Conservation (phyloP, 2,329 filamentous ascomycete genomes). For the Fusarium sp. region DNA sequence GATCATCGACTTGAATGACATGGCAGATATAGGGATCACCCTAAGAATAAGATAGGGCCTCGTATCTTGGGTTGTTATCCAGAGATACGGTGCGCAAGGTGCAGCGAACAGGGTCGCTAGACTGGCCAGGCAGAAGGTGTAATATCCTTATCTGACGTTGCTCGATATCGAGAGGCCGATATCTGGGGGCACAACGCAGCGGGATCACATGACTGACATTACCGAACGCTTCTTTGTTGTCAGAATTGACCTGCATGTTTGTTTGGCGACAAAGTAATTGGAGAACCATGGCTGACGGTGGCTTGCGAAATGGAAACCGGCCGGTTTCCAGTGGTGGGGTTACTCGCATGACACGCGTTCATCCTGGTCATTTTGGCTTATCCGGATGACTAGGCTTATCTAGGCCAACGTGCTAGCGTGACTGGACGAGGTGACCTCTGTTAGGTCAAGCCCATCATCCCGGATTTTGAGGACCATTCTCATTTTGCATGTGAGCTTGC, state of each 20-base stretch:
- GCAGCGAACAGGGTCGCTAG: not conserved
- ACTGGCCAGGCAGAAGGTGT: not conserved
- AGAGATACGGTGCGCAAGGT: not conserved
- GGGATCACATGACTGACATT: too few species aligned
- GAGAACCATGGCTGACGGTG: not conserved
- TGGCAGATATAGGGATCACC: not conserved
- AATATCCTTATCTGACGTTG: constrained; percentile 11
- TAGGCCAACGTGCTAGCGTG: not conserved
- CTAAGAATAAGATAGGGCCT: constrained; percentile 6
- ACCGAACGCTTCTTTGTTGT: too few species aligned
- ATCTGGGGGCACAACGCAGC: not conserved
- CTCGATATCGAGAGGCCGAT: not conserved
- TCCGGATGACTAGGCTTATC: not conserved
- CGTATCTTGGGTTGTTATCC: not conserved
- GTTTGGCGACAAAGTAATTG: not conserved
- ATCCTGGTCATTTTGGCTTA: not conserved
- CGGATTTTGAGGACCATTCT: constrained; percentile 17
- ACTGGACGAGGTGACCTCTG: not conserved
- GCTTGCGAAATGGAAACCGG: not conserved
- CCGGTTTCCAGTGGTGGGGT: not conserved
- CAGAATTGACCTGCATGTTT: not conserved
- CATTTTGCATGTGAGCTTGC: constrained; percentile 24
- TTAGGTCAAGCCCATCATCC: constrained; percentile 5
- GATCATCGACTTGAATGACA: not conserved
- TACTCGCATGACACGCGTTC: not conserved